These are phyloP conservation scores for Nemania sp. DNA, from an alignment of 2,329 filamentous ascomycete genomes.

Conservation along the genomic window DNA sequence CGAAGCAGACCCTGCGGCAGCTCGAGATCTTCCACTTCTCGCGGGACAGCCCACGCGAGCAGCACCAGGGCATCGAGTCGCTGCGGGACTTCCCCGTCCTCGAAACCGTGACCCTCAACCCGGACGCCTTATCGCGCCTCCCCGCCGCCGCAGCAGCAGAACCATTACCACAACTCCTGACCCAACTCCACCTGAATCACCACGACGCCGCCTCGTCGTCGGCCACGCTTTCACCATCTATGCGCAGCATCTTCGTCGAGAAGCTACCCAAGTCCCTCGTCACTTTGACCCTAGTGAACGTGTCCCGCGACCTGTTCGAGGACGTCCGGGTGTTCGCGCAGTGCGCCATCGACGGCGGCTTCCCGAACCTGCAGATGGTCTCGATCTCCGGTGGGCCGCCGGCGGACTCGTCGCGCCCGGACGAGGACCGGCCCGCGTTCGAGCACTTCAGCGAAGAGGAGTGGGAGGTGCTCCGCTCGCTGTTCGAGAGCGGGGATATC, in stretches of 20 bases:
- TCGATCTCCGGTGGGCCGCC: slow-evolving; percentile 24
- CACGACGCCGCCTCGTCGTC: no score
- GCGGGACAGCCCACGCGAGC: slow-evolving; percentile 17
- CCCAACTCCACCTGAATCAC: not conserved
- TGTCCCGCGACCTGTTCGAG: slow-evolving; percentile 21
- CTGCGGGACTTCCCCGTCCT: slow-evolving; percentile 25
- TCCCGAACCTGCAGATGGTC: slow-evolving; percentile 21
- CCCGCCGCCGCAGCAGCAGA: not conserved
- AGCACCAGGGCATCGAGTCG: slow-evolving; percentile 27
- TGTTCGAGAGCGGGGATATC: slow-evolving; percentile 20
- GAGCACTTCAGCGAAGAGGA: slow-evolving; percentile 19
- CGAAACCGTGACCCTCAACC: slow-evolving; percentile 24
- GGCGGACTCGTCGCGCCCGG: slow-evolving; percentile 4
- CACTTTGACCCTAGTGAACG: slow-evolving; percentile 21
- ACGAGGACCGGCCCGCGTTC: slow-evolving; percentile 6
- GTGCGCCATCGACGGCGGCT: slow-evolving; percentile 15
- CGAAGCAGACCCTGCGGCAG: slow-evolving; percentile 15
- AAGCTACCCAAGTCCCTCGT: slow-evolving; percentile 24
- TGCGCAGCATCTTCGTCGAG: slow-evolving; percentile 22
- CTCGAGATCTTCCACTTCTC: slow-evolving; percentile 28
- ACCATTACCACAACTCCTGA: not conserved
- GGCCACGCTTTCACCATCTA: no score
- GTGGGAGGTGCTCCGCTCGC: slow-evolving; percentile 20
- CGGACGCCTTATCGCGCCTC: slow-evolving; percentile 23
- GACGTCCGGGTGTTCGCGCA: slow-evolving; percentile 23